Evolutionary conservation across 73 alveolate species (phyloP).

Genomic region (Paramecium biaurelia): DNA sequence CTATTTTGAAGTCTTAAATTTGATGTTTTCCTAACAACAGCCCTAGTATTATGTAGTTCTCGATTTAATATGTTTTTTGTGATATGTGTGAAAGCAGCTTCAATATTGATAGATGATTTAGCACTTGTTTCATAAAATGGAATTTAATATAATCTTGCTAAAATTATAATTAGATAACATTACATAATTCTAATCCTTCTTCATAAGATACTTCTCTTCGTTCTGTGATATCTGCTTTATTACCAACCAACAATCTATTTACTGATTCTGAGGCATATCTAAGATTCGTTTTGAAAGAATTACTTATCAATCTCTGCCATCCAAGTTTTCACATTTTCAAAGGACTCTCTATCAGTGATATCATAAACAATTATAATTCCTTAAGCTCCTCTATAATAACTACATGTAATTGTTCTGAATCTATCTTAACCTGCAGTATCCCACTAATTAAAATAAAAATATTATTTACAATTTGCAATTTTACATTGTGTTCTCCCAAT

Average conservation of each 20-base stretch:
- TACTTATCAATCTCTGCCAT: conserved; percentile 84
- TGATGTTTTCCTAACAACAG: conserved; percentile 33
- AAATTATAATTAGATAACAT: neutral
- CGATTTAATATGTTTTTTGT: conserved; percentile 36
- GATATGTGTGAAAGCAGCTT: conserved; percentile 51
- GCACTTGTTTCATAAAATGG: conserved; percentile 63
- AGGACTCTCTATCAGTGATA: conserved; percentile 80
- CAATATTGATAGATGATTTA: conserved; percentile 57
- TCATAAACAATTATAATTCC: conserved; percentile 84
- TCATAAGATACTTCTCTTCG: conserved; percentile 80
- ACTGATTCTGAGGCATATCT: conserved; percentile 78
- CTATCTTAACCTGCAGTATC: conserved; percentile 90
- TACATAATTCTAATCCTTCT: conserved; percentile 77
- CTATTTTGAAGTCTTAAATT: conserved; percentile 27
- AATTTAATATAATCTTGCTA: conserved; percentile 48
- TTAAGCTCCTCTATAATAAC: conserved; percentile 82
- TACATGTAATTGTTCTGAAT: conserved; percentile 77
- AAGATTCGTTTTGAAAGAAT: neutral
- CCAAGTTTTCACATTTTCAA: conserved; percentile 85
- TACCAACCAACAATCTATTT: conserved; percentile 82
- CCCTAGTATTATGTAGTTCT: conserved; percentile 40
- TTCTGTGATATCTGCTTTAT: conserved; percentile 86
- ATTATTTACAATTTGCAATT: conserved; percentile 40
- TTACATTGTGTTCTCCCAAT: conserved; percentile 51
- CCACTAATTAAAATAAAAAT: conserved; percentile 61